A percentile compares a stretch with the other conserved stretches of the same genome.
Conservation (phyloP, 495 filamentous ascomycete genomes). For the Neurospora sp. region DNA sequence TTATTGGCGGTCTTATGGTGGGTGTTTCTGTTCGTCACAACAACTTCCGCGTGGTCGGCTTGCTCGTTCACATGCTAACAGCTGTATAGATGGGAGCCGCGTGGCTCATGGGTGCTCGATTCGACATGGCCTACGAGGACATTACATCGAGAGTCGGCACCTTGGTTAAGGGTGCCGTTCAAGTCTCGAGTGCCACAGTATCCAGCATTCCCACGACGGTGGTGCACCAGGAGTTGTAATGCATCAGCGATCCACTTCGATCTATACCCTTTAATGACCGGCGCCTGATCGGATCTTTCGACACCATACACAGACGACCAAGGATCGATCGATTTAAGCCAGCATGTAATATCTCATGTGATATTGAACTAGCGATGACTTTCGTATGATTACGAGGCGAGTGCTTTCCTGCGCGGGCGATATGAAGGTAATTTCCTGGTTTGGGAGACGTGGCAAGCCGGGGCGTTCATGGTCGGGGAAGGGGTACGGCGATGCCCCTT, state of each 20-base stretch:
- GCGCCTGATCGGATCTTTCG: background rate
- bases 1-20: conserved; percentile 38
- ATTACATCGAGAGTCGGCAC: conserved; percentile 16
- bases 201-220: conserved; percentile 2
- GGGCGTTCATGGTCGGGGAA: background rate
- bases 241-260: background rate
- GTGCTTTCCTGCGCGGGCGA: background rate
- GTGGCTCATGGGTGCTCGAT: conserved; percentile 53
- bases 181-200: conserved; percentile 1
- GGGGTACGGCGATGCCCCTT: background rate
- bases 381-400: background rate
- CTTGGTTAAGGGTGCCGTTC: conserved; percentile 9
- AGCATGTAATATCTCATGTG: background rate
- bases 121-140: conserved; percentile 38
- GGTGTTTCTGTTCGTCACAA: conserved; percentile 8
- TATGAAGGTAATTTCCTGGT: background rate
- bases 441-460: background rate
- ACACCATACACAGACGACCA: background rate
- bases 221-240: conserved; percentile 35
- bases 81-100: conserved; percentile 50
- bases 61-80: conserved; percentile 4
- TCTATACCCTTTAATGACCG: conserved; percentile 9
- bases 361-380: background rate
- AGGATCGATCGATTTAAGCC: background rate
- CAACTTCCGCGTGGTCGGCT: background rate